These are phyloP conservation scores for Pseudogymnoascus sp. DNA, from an alignment of 2,329 filamentous ascomycete species.

Conservation along the genomic window DNA sequence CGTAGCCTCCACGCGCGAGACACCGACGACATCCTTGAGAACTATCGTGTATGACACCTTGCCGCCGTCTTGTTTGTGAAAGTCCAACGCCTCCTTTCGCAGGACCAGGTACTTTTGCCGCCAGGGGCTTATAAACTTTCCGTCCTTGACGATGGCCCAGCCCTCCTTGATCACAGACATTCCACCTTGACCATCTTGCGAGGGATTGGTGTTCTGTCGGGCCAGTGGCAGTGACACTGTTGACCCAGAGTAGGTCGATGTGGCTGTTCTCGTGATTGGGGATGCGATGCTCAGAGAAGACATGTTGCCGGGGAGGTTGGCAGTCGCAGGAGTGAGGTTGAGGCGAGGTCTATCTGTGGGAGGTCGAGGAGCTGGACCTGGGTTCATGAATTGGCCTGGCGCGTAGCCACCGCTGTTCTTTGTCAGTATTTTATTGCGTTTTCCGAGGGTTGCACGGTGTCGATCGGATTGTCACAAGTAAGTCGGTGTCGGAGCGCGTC, in stretches of 20 bases:
- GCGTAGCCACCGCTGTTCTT: constrained; percentile 34
- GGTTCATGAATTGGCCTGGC: constrained; percentile 80
- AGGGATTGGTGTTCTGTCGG: constrained; percentile 43
- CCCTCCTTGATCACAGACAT: constrained; percentile 72
- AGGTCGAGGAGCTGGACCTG: constrained; percentile 84
- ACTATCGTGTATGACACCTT: constrained; percentile 81
- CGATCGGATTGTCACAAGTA: background rate
- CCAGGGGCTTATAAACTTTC: constrained; percentile 75
- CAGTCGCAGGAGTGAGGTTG: constrained; percentile 64
- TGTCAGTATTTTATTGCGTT: constrained; percentile 1
- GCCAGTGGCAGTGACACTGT: constrained; percentile 64
- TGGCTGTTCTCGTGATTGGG: constrained; percentile 56
- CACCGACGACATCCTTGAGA: constrained; percentile 79
- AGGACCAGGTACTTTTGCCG: constrained; percentile 88
- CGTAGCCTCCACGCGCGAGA: constrained; percentile 82
- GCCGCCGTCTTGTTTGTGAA: constrained; percentile 82
- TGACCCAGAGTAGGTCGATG: constrained; percentile 60
- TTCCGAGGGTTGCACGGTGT: background rate
- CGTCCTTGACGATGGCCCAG: constrained; percentile 82
- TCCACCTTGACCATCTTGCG: constrained; percentile 50
- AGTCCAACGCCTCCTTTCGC: constrained; percentile 86
- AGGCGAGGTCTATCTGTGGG: constrained; percentile 77
- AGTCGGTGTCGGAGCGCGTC: background rate
- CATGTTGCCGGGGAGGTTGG: constrained; percentile 67
- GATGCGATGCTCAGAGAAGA: constrained; percentile 66